These are phyloP conservation scores for Limonium bicolor DNA, from an alignment of 148 eudicot species.

Conservation along the genomic window DNA sequence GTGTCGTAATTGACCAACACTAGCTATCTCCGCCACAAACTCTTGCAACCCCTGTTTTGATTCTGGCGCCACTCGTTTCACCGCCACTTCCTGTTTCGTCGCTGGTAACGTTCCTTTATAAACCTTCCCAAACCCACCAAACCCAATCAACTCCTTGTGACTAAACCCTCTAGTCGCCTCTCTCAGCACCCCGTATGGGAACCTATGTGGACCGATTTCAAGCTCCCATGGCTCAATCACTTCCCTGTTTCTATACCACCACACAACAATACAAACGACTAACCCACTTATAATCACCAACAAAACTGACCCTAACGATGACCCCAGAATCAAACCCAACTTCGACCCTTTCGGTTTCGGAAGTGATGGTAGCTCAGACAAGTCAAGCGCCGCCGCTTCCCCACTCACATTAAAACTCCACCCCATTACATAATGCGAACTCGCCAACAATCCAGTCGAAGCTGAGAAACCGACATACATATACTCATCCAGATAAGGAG, in stretches of 20 bases:
- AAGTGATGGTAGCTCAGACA: slow-evolving; percentile 31
- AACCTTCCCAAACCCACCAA: slow-evolving; percentile 79
- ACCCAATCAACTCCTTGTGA: slow-evolving; percentile 49
- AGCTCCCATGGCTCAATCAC: slow-evolving; percentile 71
- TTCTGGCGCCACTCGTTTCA: slow-evolving; percentile 52
- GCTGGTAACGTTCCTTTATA: slow-evolving; percentile 52
- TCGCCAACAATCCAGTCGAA: slow-evolving; percentile 68
- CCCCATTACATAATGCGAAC: slow-evolving; percentile 56
- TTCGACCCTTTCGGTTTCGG: slow-evolving; percentile 23
- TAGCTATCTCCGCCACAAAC: slow-evolving; percentile 54
- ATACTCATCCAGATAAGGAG: slow-evolving; percentile 30
- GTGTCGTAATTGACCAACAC: slow-evolving; percentile 61
- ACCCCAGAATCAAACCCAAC: slow-evolving; percentile 19
- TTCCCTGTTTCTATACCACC: slow-evolving; percentile 45
- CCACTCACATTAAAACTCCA: slow-evolving; percentile 75
- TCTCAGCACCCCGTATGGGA: slow-evolving; percentile 50
- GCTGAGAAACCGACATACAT: slow-evolving; percentile 78
- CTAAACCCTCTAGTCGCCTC: slow-evolving; percentile 57
- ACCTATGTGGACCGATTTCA: slow-evolving; percentile 66
- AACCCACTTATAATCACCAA: slow-evolving; percentile 12
- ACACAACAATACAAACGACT: slow-evolving; percentile 13
- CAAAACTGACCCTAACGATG: slow-evolving; percentile 18
- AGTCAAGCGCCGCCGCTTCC: slow-evolving; percentile 36
- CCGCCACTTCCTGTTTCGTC: slow-evolving; percentile 35
- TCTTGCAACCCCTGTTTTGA: slow-evolving; percentile 63